Base-by-base conservation (phyloP, 257 asterid genomes). In the Eustoma russellianum region DNA sequence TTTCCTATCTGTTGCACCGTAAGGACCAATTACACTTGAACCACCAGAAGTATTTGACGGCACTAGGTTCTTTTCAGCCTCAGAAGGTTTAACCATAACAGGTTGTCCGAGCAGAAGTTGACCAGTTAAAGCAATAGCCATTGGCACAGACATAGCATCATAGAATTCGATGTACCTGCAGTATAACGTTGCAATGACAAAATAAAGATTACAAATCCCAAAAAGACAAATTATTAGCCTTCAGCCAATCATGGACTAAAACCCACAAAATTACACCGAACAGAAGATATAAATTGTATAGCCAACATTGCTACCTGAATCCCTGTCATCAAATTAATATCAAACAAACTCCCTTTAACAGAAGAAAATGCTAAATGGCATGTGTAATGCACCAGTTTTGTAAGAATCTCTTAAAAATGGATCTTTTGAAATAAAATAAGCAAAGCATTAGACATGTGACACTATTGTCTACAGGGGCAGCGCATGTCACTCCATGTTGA, bases 1-100 rank as follows among this genome's bases (percentile, higher is more conserved):
- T 61, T 92, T 88, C 72, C 95, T 77, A 60, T 92, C 95, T 16
- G 90, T 83, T 56, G 91, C 97, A 65, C 94, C 97, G 71, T 77
- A 83, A 43, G 95, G 95, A 33, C 98, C 98, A 15, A 77, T 63
- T 53, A 88, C 83, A 60, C 91, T 86, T 34, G 94, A 52, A 68
- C 81, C 88, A 52, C 80, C 79, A 48, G 90, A 14, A 38, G 97
- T 66, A 54, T 79, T 88, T 50, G 98, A 83, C 38, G 83, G 97
- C 64, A 92, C 98, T 67, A 92, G 98, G 70, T 92, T 92, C 83
- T 92, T 92, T 74, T 92, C 98, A 33, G 98, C 98, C 74, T 92
- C 98, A 2, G 98, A 92, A 55, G 98, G 98, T 69, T 92, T 92
- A 17, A 88, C 97, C 98, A 92, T 92, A 43, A 92, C 89, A 62